Base-by-base conservation (phyloP, 2,329 filamentous ascomycete species). In the Sporothrix schenckii region DNA sequence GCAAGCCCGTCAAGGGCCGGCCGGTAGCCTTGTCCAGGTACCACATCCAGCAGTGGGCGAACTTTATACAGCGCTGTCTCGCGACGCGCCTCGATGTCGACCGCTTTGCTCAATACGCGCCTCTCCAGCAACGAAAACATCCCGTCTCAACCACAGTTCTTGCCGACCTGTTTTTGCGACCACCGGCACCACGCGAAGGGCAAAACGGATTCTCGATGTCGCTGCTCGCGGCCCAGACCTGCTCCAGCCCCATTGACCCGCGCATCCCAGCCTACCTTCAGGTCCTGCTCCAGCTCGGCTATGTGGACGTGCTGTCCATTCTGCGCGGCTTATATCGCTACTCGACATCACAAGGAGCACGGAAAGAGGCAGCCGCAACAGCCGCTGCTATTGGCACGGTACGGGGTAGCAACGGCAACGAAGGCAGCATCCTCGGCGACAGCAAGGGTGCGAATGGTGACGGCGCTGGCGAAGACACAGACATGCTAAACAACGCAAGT, bases 251-350 rank as follows among this genome's bases (percentile, higher is more conserved):
- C 70, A 83, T 88, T 75, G 88, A 91, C 74, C 86, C 87, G 10
- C 84, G 87, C 72, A 81, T 89, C 10, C 83, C 85, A 0, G 83
- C 81, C n/a, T 91, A 89, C 76, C 77, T 90, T 11, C 83, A 89
- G 73, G 80, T 83, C 21, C 82, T 91, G 61, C 81, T 85, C 56
- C 79, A 82, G 44, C 82, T 83, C 63, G 80, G 82, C 44, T 81
- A 85, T 71, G 79, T 90, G 72, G 83, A 88, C 73, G 82, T 84
- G 3, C 81, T 85, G 0, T 85, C 85, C 0, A 81, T 90, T 39
- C 80, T 91, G 61, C 80, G 79, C 69, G 84, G 83, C 0, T 77
- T 91, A 30, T 85, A 86, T 76, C 84, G 82, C 68, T 88, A 87
- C 76, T 89, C 86, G 44, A 86, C 85, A 4, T 81, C 82, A 14